Percentiles rank a stretch among this genome's conserved stretches.
Evolutionary conservation across 345 rosid species (phyloP).

Genomic region (Theobroma cacao): DNA sequence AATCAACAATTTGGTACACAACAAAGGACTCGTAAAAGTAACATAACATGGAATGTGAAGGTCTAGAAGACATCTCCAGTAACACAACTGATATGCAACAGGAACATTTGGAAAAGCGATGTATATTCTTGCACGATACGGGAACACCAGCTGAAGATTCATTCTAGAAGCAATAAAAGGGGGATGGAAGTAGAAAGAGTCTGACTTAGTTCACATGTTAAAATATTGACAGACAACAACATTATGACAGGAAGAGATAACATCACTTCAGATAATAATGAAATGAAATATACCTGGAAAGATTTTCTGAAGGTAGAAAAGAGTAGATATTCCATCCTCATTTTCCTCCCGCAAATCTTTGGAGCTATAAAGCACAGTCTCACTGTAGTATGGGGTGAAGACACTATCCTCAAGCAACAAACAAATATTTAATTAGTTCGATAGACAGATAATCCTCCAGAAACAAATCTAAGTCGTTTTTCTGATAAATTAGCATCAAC

Average conservation of each 20-base stretch:
- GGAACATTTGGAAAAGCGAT: neutral
- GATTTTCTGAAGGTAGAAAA: constrained; percentile 98
- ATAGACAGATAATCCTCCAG: neutral
- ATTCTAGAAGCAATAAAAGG: neutral
- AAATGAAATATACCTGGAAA: constrained; percentile 67
- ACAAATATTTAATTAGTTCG: constrained; percentile 9
- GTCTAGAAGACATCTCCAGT: neutral
- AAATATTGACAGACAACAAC: neutral
- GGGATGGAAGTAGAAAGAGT: neutral
- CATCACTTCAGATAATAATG: constrained; percentile 7
- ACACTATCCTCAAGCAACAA: constrained; percentile 51
- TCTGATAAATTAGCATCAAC: neutral
- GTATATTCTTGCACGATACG: neutral
- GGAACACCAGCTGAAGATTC: neutral
- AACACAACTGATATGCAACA: neutral
- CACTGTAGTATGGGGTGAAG: constrained; percentile 99
- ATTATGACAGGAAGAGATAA: neutral
- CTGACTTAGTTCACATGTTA: neutral
- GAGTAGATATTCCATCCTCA: constrained; percentile 97
- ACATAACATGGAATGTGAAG: neutral
- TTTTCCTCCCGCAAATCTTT: constrained; percentile 86
- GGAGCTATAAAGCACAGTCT: constrained; percentile 94
- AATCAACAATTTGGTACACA: neutral
- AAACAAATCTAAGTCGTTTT: constrained; percentile 3
- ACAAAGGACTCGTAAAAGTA: neutral